Percentiles rank a stretch among this genome's conserved stretches.
Conservation (phyloP, 352 stramenopile genomes). For the Achlya hypogyna region DNA sequence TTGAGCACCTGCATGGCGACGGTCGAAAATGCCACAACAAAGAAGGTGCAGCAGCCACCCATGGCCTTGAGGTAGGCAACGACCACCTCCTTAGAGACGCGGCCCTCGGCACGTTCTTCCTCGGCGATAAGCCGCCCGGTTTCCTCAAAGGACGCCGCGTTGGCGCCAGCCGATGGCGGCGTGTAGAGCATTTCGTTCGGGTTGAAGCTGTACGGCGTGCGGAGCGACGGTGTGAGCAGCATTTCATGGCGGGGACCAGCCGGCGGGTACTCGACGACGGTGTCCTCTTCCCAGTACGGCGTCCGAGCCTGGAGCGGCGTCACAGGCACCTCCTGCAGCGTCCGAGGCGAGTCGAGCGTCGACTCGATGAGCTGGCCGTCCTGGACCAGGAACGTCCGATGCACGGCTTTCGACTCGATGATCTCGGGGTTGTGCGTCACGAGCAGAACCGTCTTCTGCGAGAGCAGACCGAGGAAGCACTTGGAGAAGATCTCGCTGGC, state of each 20-base stretch:
- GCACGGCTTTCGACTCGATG: constrained; percentile 2
- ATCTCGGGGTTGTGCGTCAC: constrained; percentile 56
- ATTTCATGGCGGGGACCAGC: neutral
- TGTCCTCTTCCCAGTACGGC: neutral
- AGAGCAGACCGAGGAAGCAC: constrained; percentile 48
- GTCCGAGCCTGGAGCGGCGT: neutral
- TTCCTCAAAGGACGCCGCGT: neutral
- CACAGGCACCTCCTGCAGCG: neutral
- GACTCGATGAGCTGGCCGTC: constrained; percentile 7
- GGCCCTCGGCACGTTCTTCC: constrained; percentile 51
- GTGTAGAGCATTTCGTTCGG: constrained; percentile 5
- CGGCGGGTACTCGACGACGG: neutral
- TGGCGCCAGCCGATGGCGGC: constrained; percentile 4
- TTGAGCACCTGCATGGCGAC: constrained; percentile 11
- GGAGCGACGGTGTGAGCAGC: constrained; percentile 12
- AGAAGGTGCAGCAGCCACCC: constrained; percentile 23
- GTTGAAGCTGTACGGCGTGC: constrained; percentile 16
- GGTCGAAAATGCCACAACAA: neutral
- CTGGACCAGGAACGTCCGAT: constrained; percentile 7
- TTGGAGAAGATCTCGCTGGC: constrained; percentile 81
- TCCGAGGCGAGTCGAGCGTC: neutral
- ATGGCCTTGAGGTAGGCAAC: constrained; percentile 32
- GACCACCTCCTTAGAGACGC: constrained; percentile 58
- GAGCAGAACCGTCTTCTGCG: constrained; percentile 56
- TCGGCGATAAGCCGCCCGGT: constrained; percentile 36